Percentiles rank a stretch among this genome's conserved stretches.
Conservation (phyloP, 2,329 filamentous ascomycete genomes). For the Shiraia bambusicola region DNA sequence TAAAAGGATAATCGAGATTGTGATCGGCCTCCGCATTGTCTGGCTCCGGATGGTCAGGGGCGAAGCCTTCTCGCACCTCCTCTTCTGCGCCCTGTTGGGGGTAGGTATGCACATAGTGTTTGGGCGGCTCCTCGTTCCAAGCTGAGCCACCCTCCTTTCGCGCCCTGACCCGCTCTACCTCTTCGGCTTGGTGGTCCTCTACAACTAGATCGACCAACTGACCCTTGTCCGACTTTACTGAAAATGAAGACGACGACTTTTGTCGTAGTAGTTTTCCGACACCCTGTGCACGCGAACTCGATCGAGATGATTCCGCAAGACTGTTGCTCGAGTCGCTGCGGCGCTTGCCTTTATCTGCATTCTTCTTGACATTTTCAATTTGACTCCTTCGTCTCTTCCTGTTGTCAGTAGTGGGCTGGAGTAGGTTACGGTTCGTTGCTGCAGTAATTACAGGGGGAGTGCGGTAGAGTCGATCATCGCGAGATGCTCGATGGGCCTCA, state of each 20-base stretch:
- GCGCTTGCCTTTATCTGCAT: slow-evolving; percentile 48
- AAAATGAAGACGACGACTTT: slow-evolving; percentile 51
- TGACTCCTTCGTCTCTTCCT: slow-evolving; percentile 50
- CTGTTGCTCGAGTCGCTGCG: slow-evolving; percentile 42
- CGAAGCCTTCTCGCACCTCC: slow-evolving; percentile 57
- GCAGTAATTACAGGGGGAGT: slow-evolving; percentile 57
- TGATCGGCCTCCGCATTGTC: slow-evolving; percentile 48
- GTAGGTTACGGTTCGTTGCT: slow-evolving; percentile 56
- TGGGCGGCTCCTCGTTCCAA: slow-evolving; percentile 59
- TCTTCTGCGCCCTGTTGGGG: slow-evolving; percentile 50
- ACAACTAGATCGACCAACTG: slow-evolving; percentile 69
- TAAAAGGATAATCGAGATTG: slow-evolving; percentile 49
- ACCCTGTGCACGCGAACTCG: slow-evolving; percentile 37
- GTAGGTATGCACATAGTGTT: slow-evolving; percentile 57
- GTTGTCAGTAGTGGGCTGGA: slow-evolving; percentile 56
- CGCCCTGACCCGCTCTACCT: slow-evolving; percentile 61
- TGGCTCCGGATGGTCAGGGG: slow-evolving; percentile 50
- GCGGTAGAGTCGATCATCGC: slow-evolving; percentile 63
- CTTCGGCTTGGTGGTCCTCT: slow-evolving; percentile 63
- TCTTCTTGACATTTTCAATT: slow-evolving; percentile 48
- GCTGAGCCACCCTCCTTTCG: slow-evolving; percentile 63
- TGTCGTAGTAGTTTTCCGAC: slow-evolving; percentile 47
- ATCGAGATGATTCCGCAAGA: slow-evolving; percentile 37
- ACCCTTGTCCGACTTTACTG: slow-evolving; percentile 57
- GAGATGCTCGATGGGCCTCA: slow-evolving; percentile 73